A percentile compares a stretch with the other conserved stretches of the same genome.
These are phyloP conservation scores for Boletus sp. DNA, from an alignment of 1,284 basidiomycete genomes.

Conservation along the genomic window DNA sequence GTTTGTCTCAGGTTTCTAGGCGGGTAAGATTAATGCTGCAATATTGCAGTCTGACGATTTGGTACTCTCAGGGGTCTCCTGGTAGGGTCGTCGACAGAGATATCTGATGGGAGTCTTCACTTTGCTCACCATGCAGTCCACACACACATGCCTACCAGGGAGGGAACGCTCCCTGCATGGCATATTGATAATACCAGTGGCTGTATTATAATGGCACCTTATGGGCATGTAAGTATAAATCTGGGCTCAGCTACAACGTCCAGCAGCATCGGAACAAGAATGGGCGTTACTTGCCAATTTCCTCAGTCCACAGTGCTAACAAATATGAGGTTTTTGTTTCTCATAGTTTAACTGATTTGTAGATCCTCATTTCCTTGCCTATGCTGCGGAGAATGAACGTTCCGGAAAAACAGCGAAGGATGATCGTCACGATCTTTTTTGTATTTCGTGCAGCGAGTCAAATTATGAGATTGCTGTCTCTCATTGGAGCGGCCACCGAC, in stretches of 20 bases:
- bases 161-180: neutral
- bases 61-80: neutral
- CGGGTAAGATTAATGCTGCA: neutral
- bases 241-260: neutral
- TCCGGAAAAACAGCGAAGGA: constrained; percentile 16
- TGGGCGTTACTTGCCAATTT: constrained; percentile 12
- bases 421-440: constrained; percentile 21
- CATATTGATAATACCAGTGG: neutral
- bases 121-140: neutral
- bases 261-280: neutral
- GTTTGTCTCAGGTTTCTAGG: neutral
- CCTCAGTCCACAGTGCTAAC: constrained; percentile 11
- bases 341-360: constrained; percentile 6
- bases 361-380: constrained; percentile 18
- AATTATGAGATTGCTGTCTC: constrained; percentile 5
- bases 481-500: constrained; percentile 14
- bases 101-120: neutral
- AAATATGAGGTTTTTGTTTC: constrained; percentile 17
- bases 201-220: constrained; percentile 2
- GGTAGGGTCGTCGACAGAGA: neutral
- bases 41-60: neutral
- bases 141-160: neutral
- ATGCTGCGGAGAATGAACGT: constrained; percentile 19
- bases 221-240: constrained; percentile 11
- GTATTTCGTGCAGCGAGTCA: constrained; percentile 23